Percentiles rank a stretch among this genome's conserved stretches.
These are phyloP conservation scores for Pyrus hybrid DNA, from an alignment of 331 rosid species.

Conservation along the genomic window DNA sequence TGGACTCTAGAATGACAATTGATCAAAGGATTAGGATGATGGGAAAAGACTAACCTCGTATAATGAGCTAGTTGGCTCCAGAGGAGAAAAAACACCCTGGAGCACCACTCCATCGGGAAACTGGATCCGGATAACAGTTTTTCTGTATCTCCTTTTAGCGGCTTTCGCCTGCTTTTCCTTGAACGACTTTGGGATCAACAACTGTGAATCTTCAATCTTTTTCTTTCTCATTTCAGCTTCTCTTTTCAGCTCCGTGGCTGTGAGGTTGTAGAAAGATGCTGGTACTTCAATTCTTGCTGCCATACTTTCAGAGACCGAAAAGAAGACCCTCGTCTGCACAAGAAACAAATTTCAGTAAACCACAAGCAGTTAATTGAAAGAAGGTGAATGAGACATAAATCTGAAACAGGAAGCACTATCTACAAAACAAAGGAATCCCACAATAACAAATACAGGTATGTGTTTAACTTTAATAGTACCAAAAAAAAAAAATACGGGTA, in stretches of 20 bases:
- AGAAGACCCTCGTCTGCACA: constrained; percentile 74
- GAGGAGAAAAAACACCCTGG: constrained; percentile 76
- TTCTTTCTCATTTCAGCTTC: constrained; percentile 82
- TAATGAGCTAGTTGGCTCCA: constrained; percentile 64
- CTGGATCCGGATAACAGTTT: constrained; percentile 68
- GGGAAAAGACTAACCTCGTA: constrained; percentile 59
- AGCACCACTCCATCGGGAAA: constrained; percentile 95
- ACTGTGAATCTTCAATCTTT: constrained; percentile 86
- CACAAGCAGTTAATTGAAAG: not conserved
- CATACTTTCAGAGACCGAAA: constrained; percentile 73
- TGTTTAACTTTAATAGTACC: not conserved
- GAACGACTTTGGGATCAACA: constrained; percentile 69
- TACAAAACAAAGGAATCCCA: not conserved
- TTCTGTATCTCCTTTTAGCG: constrained; percentile 51
- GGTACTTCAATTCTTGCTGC: constrained; percentile 86
- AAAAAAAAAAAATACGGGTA: not conserved
- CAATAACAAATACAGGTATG: not conserved
- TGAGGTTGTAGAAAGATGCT: constrained; percentile 72
- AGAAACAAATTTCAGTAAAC: not conserved
- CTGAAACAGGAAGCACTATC: not conserved
- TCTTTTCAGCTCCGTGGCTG: constrained; percentile 67
- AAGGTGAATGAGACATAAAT: not conserved
- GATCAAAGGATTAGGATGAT: not conserved
- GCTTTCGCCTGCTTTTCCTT: constrained; percentile 91
- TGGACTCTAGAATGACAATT: not conserved